A percentile compares a stretch with the other conserved stretches of the same genome.
Conservation (phyloP, 768 basidiomycete species). For the Tulasnella sp. region DNA sequence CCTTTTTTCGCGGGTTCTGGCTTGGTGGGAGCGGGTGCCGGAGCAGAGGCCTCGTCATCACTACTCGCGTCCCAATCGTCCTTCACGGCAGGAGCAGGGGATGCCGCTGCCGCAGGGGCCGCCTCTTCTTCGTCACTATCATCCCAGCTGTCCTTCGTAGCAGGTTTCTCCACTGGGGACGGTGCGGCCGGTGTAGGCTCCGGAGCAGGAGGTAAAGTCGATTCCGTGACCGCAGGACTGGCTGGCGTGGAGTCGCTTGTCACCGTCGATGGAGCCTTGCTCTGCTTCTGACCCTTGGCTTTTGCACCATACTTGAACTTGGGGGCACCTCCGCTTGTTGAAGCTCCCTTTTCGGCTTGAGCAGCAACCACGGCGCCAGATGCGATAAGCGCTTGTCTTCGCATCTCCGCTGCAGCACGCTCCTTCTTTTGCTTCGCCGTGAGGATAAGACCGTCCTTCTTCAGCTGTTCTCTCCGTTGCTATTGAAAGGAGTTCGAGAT, state of each 20-base stretch:
- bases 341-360: conserved; percentile 49
- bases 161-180: conserved; percentile 19
- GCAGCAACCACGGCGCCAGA: conserved; percentile 88
- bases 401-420: conserved; percentile 79
- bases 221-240: background rate
- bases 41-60: conserved; percentile 25
- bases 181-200: background rate
- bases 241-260: background rate
- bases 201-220: background rate
- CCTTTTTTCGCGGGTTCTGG: conserved; percentile 24
- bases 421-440: conserved; percentile 99
- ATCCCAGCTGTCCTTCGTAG: conserved; percentile 23
- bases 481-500: conserved; percentile 30
- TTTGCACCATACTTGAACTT: background rate
- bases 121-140: conserved; percentile 14
- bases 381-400: conserved; percentile 81
- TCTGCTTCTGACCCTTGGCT: background rate
- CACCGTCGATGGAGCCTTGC: background rate
- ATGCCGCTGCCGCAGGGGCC: conserved; percentile 29
- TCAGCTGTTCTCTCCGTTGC: conserved; percentile 82
- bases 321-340: conserved; percentile 42
- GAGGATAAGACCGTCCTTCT: conserved; percentile 87
- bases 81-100: conserved; percentile 25
- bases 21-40: conserved; percentile 14
- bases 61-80: conserved; percentile 15